phyloP scores from a whole-genome alignment of 352 stramenopile species.

The Plasmopara halstedii region DNA sequence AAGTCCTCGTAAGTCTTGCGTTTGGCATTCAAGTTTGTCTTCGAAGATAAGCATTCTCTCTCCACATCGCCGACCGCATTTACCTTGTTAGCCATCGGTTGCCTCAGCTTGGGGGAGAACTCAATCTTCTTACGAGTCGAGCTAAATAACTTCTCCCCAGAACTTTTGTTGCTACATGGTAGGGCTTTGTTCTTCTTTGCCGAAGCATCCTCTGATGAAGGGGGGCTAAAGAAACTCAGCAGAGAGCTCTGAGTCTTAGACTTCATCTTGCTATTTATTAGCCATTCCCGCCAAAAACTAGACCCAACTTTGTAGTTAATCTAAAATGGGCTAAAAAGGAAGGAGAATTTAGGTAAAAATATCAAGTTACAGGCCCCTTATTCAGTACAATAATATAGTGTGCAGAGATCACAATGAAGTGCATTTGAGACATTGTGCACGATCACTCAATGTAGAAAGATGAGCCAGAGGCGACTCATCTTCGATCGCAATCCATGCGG shows the following conservation, averaged over 20 bases:
- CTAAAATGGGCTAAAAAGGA: too few relatives aligned
- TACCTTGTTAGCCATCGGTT: conserved; percentile 4
- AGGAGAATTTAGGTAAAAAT: too few relatives aligned
- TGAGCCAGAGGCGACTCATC: too few relatives aligned
- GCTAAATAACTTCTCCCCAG: conserved; percentile 11
- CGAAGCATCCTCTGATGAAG: conserved; percentile 24
- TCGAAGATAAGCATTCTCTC: conserved; percentile 7
- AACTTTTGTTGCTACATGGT: conserved; percentile 4
- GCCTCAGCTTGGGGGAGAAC: conserved; percentile 54
- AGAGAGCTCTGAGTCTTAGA: conserved; percentile 64
- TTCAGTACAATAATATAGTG: too few relatives aligned
- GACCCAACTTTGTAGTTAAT: too few relatives aligned
- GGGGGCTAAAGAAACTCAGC: conserved; percentile 82
- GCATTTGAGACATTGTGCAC: too few relatives aligned
- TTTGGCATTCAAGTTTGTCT: conserved; percentile 9
- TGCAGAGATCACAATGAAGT: too few relatives aligned
- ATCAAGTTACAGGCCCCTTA: too few relatives aligned
- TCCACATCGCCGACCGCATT: conserved; percentile 13
- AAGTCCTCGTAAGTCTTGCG: conserved; percentile 71
- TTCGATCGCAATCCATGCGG: too few relatives aligned
- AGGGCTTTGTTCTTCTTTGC: conserved; percentile 21
- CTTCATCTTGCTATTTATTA: conserved; percentile 19
- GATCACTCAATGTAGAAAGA: too few relatives aligned
- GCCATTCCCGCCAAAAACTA: conserved; percentile 16
- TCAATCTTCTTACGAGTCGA: conserved; percentile 57